Evolutionary conservation across 495 filamentous ascomycete genomes (phyloP), one percentile per base, ranked within the genome.

Genomic region (Sporormia fimetaria): DNA sequence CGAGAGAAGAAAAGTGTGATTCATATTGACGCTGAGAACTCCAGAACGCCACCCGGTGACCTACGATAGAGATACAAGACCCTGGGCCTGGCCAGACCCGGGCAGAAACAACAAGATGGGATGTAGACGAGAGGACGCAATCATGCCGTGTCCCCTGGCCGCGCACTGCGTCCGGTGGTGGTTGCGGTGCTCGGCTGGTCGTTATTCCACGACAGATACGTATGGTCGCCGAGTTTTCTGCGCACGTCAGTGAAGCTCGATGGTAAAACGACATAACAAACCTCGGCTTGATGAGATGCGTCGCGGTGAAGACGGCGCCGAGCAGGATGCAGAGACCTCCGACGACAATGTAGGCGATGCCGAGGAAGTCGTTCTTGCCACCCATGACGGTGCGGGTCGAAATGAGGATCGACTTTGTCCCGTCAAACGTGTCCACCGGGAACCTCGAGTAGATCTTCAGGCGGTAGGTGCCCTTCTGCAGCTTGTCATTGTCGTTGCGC

Each of bases 211-310:
- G 82, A 84, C 26, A 99, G 71, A 61, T 96, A 96, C 21, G 85
- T 94, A 58, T 94, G 90, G 60, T 99, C 90, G 20, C 90, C 90
- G 30, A 99, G 73, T 80, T 96, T 96, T 47, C 90, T 87, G 16
- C 20, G 39, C 11, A 45, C 22, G 9, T 10, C 22, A 18, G 24
- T 26, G 22, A 17, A 8, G 29, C 10, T 41, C 23, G 2, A 23
- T 14, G 15, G n/a, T 25, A 11, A 6, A 11, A 12, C 12, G n/a
- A 7, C 18, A 3, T 6, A 34, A 20, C 68, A 49, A 71, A 84
- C 81, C 81, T 76, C 26, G 87, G 90, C 56, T 82, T 88, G 57
- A 96, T 74, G 44, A 95, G 67, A 64, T 94, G 86, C 7, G 84
- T 84, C 43, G 83, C 66, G 9, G 87, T 87, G 63, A 99, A 99